A percentile compares a stretch with the other conserved stretches of the same genome.
Conservation (phyloP, 148 eudicot genomes). For the Euryodendron excelsum region DNA sequence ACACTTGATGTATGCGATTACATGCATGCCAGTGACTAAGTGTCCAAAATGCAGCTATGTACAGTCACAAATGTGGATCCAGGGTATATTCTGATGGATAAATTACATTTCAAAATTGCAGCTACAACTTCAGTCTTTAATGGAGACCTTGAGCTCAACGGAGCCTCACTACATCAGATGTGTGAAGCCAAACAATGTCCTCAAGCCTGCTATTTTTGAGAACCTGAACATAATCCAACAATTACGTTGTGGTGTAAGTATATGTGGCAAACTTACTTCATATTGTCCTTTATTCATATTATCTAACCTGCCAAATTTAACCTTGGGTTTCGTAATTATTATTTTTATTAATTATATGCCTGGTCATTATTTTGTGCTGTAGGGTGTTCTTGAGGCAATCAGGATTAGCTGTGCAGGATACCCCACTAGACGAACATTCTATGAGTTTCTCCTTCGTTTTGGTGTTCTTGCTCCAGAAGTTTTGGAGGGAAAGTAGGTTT, state of each 20-base stretch:
- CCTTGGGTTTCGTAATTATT: background rate
- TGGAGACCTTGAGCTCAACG: conserved; percentile 93
- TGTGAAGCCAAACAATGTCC: conserved; percentile 93
- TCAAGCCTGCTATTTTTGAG: conserved; percentile 97
- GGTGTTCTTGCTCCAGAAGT: conserved; percentile 97
- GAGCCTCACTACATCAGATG: conserved; percentile 99
- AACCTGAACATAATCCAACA: conserved; percentile 85
- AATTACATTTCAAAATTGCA: conserved; percentile 39
- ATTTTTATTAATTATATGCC: conserved; percentile 1
- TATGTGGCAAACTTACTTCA: conserved; percentile 8
- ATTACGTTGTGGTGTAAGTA: conserved; percentile 98
- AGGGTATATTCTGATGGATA: conserved; percentile 18
- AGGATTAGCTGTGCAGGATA: conserved; percentile 99
- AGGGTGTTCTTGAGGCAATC: conserved; percentile 99
- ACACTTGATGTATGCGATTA: background rate
- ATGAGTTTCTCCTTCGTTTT: conserved; percentile 90
- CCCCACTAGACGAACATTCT: conserved; percentile 94
- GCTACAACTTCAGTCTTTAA: conserved; percentile 95
- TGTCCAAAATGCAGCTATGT: background rate
- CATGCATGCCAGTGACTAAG: background rate
- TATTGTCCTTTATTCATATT: conserved; percentile 7
- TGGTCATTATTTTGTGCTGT: conserved; percentile 20
- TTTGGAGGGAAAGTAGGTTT: conserved; percentile 79
- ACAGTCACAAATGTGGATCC: background rate
- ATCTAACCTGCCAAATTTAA: background rate